Evolutionary conservation across 306 rosid genomes (phyloP).

Genomic region (Cyamopsis tetragonoloba): DNA sequence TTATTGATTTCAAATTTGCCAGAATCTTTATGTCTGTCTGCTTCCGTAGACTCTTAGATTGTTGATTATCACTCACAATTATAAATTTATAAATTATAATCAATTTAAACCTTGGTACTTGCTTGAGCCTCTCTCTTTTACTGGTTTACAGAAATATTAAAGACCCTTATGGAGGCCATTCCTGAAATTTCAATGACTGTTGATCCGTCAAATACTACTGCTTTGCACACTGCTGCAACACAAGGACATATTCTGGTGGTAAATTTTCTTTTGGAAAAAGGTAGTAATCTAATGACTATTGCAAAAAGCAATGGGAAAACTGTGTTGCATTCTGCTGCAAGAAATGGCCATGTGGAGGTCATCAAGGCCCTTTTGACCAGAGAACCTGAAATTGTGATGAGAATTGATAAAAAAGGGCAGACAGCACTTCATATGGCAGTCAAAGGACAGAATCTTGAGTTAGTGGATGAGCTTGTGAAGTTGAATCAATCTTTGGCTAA

Average conservation of each 20-base stretch:
- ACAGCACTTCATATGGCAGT: constrained; percentile 85
- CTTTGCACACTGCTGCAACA: constrained; percentile 73
- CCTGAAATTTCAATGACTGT: constrained; percentile 74
- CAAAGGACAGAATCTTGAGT: constrained; percentile 62
- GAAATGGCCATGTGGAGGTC: constrained; percentile 60
- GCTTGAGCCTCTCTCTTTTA: constrained; percentile 15
- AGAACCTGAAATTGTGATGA: constrained; percentile 51
- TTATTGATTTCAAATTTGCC: background rate
- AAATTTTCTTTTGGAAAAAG: constrained; percentile 49
- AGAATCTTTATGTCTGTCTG: background rate
- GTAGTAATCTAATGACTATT: constrained; percentile 42
- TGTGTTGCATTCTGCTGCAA: constrained; percentile 75
- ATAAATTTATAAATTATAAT: background rate
- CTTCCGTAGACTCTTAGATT: background rate
- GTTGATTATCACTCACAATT: background rate
- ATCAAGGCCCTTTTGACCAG: constrained; percentile 52
- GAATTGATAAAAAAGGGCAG: constrained; percentile 74
- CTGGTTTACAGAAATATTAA: constrained; percentile 54
- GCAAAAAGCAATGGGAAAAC: constrained; percentile 77
- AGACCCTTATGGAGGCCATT: constrained; percentile 56
- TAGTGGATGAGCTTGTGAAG: constrained; percentile 55
- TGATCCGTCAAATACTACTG: constrained; percentile 71
- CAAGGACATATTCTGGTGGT: constrained; percentile 69
- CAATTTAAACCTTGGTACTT: constrained; percentile 3
- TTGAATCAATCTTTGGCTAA: constrained; percentile 46